Conservation (phyloP, 306 rosid genomes). For the Cyclanthera cordifolia region DNA sequence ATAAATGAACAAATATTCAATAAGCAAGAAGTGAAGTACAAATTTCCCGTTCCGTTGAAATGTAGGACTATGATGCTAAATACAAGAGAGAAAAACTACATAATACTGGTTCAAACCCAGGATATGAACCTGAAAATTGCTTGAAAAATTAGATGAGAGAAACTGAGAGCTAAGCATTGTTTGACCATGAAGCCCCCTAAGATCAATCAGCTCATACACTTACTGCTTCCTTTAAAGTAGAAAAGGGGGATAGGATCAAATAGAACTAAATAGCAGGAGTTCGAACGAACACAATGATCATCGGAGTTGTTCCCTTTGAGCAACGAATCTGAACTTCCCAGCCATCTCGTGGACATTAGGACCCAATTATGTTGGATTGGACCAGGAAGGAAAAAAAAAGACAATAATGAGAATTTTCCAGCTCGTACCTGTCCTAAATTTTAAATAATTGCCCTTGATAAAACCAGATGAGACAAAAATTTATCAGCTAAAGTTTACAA, state of each 20-base stretch:
- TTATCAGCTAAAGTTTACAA: neutral
- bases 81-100: neutral
- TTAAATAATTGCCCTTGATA: neutral
- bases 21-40: neutral
- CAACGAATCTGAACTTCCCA: neutral
- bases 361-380: slow-evolving; percentile 1
- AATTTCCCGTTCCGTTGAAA: neutral
- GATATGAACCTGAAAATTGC: neutral
- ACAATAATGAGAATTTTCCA: neutral
- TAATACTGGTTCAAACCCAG: neutral
- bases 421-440: neutral
- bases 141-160: neutral
- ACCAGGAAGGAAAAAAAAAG: slow-evolving; percentile 4
- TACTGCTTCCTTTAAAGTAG: neutral
- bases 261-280: neutral
- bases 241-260: neutral
- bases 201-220: neutral
- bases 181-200: neutral
- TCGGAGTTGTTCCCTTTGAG: slow-evolving; percentile 3
- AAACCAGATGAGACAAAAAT: neutral
- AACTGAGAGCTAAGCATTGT: neutral
- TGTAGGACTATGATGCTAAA: neutral
- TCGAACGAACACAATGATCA: neutral
- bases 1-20: neutral
- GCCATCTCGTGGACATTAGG: neutral